Conservation (phyloP, 2,329 filamentous ascomycete genomes). For the Furcasterigmium furcatum region DNA sequence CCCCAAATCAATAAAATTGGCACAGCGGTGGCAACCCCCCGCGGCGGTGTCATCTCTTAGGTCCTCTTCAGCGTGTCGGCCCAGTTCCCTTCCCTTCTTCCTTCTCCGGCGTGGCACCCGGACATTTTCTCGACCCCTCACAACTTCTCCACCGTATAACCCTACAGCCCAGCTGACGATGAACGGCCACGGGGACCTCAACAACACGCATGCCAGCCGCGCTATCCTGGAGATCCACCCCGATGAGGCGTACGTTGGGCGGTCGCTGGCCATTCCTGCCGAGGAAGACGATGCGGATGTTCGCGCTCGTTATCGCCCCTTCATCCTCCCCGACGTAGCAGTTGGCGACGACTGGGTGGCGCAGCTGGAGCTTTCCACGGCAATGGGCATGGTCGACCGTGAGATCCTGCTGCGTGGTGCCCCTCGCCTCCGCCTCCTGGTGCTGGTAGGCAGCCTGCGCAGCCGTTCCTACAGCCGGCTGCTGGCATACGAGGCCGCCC, state of each 20-base stretch:
- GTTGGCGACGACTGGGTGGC: slow-evolving; percentile 55
- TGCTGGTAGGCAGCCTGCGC: slow-evolving; percentile 59
- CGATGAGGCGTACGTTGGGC: slow-evolving; percentile 18
- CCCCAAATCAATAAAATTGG: no score
- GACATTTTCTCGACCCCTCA: no score
- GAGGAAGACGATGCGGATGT: slow-evolving; percentile 42
- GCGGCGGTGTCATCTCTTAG: no score
- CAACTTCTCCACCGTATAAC: no score
- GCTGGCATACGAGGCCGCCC: slow-evolving; percentile 54
- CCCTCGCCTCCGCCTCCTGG: slow-evolving; percentile 48
- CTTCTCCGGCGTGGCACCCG: no score
- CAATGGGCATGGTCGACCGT: slow-evolving; percentile 43
- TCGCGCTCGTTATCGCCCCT: slow-evolving; percentile 52
- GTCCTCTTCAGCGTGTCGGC: no score
- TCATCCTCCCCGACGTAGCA: slow-evolving; percentile 40
- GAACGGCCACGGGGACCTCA: slow-evolving; percentile 25
- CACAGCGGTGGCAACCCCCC: no score
- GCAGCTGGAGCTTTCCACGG: slow-evolving; percentile 51
- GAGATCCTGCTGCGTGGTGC: slow-evolving; percentile 32
- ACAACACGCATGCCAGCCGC: slow-evolving; percentile 24
- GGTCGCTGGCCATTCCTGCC: slow-evolving; percentile 38
- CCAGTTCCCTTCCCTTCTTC: no score
- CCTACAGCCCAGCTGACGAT: slow-evolving; percentile 3
- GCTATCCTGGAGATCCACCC: slow-evolving; percentile 9
- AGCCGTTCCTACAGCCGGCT: slow-evolving; percentile 56